Evolutionary conservation across 208 protist species (phyloP).

Genomic region (Crithidia sp.): DNA sequence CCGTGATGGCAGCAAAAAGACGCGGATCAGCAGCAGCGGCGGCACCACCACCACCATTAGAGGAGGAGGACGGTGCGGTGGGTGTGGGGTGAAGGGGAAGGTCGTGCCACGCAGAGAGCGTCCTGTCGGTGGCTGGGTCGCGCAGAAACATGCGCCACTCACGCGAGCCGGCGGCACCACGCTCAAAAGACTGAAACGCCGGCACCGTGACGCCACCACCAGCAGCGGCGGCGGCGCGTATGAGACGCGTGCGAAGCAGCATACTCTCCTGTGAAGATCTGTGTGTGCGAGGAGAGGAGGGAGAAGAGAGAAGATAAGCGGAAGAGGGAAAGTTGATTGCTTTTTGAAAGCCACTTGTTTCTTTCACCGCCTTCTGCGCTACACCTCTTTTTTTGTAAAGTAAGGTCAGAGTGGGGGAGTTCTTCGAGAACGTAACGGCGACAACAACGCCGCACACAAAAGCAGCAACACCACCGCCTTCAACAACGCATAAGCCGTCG

Average conservation of each 20-base stretch:
- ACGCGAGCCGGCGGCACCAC: constrained; percentile 37
- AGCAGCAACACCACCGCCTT: too few species aligned
- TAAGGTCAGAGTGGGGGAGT: too few species aligned
- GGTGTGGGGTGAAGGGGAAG: constrained; percentile 41
- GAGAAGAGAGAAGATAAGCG: too few species aligned
- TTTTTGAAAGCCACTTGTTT: too few species aligned
- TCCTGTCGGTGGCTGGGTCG: neutral
- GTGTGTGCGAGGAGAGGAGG: too few species aligned
- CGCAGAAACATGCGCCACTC: constrained; percentile 71
- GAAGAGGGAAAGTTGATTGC: too few species aligned
- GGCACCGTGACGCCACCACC: constrained; percentile 16
- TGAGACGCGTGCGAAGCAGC: neutral
- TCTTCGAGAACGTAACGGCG: too few species aligned
- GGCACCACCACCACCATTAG: too few species aligned
- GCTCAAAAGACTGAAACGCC: constrained; percentile 10
- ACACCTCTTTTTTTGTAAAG: too few species aligned
- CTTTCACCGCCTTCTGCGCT: too few species aligned
- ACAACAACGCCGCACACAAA: too few species aligned
- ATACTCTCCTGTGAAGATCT: neutral
- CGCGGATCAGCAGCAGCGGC: constrained; percentile 27
- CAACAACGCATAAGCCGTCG: too few species aligned
- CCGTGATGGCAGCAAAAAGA: constrained; percentile 74
- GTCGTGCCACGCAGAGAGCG: constrained; percentile 78
- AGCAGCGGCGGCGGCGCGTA: neutral
- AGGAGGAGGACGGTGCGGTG: neutral